Evolutionary conservation across 345 rosid species (phyloP).

Genomic region (Eutrema heterophyllum): DNA sequence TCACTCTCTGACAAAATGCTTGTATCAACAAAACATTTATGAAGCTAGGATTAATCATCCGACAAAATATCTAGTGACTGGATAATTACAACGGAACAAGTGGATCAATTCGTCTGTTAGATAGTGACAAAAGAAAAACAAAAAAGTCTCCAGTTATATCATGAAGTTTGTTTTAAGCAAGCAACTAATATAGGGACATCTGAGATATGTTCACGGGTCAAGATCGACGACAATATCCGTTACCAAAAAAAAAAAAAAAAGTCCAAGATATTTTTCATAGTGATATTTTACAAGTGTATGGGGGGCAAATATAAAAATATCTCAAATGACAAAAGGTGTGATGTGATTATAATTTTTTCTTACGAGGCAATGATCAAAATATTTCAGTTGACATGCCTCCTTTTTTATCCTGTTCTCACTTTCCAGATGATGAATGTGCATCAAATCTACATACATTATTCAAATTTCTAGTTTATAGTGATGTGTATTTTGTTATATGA

Average conservation of each 20-base stretch:
- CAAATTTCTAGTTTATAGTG: neutral
- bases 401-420: neutral
- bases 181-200: slow-evolving; percentile 3
- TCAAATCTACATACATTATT: neutral
- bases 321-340: neutral
- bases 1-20: neutral
- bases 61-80: neutral
- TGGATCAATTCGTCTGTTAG: neutral
- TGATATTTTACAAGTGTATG: neutral
- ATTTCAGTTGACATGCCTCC: neutral
- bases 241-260: too few relatives aligned
- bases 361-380: neutral
- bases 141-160: neutral
- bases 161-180: slow-evolving; percentile 8
- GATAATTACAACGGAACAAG: slow-evolving; percentile 1
- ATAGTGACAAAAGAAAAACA: neutral
- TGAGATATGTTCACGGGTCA: neutral
- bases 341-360: neutral
- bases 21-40: neutral
- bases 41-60: neutral
- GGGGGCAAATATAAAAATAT: neutral
- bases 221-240: too few relatives aligned
- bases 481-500: neutral
- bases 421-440: neutral
- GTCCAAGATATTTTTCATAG: neutral